A percentile compares a stretch with the other conserved stretches of the same genome.
Conservation (phyloP, 164 flowering plant genomes). For the Aristolochia californica region DNA sequence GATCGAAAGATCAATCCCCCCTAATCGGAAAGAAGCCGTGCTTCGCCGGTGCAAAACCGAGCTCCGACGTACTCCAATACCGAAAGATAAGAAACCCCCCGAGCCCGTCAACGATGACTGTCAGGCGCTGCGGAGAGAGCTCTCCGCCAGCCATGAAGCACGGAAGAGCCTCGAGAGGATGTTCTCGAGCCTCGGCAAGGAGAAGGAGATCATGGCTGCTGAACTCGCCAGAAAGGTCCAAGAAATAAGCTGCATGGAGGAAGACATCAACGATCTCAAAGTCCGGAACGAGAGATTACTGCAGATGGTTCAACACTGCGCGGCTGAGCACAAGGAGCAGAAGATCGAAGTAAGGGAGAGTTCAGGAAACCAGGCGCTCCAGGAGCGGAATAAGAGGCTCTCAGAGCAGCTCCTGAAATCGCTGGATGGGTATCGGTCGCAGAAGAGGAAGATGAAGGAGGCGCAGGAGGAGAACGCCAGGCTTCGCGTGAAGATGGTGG, state of each 20-base stretch:
- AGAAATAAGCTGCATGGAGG: constrained; percentile 52
- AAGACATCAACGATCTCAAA: constrained; percentile 49
- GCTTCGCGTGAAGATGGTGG: constrained; percentile 22
- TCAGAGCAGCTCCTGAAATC: constrained; percentile 67
- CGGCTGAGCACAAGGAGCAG: constrained; percentile 29
- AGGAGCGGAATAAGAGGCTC: constrained; percentile 53
- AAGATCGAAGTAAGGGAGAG: constrained; percentile 21
- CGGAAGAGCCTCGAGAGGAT: constrained; percentile 59
- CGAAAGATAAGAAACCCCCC: constrained; percentile 16
- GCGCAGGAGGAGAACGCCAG: constrained; percentile 35
- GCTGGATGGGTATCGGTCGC: constrained; percentile 48
- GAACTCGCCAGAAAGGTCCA: constrained; percentile 64
- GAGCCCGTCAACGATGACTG: constrained; percentile 33
- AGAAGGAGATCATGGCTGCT: constrained; percentile 69
- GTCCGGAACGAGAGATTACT: constrained; percentile 56
- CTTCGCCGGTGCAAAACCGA: constrained; percentile 55
- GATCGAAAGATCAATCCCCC: constrained; percentile 29
- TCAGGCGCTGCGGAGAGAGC: constrained; percentile 39
- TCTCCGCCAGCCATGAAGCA: constrained; percentile 41
- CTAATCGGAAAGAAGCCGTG: constrained; percentile 12
- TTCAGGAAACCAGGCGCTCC: constrained; percentile 20
- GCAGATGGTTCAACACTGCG: constrained; percentile 34
- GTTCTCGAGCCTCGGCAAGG: constrained; percentile 84
- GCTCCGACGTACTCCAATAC: constrained; percentile 15
- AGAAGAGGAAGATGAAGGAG: constrained; percentile 48